Conservation (phyloP, 257 asterid species). For the Scutellaria galericulata region DNA sequence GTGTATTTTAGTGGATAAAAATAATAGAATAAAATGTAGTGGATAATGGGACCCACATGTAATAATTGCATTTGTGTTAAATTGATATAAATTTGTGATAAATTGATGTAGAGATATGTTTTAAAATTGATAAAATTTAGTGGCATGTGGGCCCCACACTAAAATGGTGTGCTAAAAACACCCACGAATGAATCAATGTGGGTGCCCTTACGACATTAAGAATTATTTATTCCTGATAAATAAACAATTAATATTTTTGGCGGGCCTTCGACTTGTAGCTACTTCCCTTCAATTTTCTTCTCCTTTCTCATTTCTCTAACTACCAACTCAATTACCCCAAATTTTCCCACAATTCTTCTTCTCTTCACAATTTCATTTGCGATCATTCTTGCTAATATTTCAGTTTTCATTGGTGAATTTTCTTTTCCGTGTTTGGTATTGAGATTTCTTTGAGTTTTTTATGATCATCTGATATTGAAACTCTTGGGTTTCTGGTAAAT, state of each 20-base stretch:
- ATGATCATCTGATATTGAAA: slow-evolving; percentile 31
- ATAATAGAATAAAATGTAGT: too few relatives aligned
- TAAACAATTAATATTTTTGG: slow-evolving; percentile 12
- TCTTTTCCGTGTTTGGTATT: not conserved
- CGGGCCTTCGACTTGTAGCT: slow-evolving; percentile 28
- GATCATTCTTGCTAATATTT: not conserved
- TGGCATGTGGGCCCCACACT: too few relatives aligned
- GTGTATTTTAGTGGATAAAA: too few relatives aligned
- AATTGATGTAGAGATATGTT: too few relatives aligned
- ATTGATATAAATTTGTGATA: too few relatives aligned
- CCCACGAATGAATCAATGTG: too few relatives aligned
- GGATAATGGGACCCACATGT: too few relatives aligned
- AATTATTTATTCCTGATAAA: not conserved
- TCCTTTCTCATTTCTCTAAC: slow-evolving; percentile 23
- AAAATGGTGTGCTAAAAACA: too few relatives aligned
- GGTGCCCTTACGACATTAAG: too few relatives aligned
- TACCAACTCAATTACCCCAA: slow-evolving; percentile 29
- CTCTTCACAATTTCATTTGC: not conserved
- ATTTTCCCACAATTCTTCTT: not conserved
- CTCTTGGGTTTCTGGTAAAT: slow-evolving; percentile 16
- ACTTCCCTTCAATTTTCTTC: not conserved
- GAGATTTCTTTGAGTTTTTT: not conserved
- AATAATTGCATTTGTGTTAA: too few relatives aligned
- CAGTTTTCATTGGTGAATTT: slow-evolving; percentile 29
- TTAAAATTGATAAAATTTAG: too few relatives aligned